Conservation (phyloP, 108 stramenopile genomes). For the Skeletonema menzelii region DNA sequence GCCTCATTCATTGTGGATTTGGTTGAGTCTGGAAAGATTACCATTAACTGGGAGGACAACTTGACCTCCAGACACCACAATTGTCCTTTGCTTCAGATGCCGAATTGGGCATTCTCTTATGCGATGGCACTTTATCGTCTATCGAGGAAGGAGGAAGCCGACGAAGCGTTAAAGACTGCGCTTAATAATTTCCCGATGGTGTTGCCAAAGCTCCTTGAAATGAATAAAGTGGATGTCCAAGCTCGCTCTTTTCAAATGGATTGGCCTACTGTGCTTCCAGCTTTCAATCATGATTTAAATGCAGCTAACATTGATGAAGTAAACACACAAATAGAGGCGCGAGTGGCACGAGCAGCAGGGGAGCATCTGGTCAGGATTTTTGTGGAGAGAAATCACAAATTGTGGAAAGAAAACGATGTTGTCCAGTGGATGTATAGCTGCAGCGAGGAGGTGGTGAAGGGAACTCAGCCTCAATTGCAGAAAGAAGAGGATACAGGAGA, state of each 20-base stretch:
- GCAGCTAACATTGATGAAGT: not conserved
- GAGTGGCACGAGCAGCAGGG: constrained; percentile 19
- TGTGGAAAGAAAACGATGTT: constrained; percentile 38
- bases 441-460: constrained; percentile 16
- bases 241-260: constrained; percentile 44
- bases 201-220: constrained; percentile 33
- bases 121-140: constrained; percentile 71
- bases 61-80: constrained; percentile 27
- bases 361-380: constrained; percentile 42
- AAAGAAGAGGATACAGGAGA: not conserved
- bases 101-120: constrained; percentile 79
- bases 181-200: constrained; percentile 30
- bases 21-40: constrained; percentile 31
- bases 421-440: constrained; percentile 40
- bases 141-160: constrained; percentile 21
- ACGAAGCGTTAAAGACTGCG: constrained; percentile 40
- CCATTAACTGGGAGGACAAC: constrained; percentile 42
- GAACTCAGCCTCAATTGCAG: not conserved
- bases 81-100: constrained; percentile 57
- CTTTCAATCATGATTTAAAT: constrained; percentile 9
- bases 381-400: constrained; percentile 33
- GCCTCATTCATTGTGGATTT: constrained; percentile 35
- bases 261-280: constrained; percentile 37
- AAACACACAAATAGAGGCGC: constrained; percentile 13
- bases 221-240: constrained; percentile 39